Conservation (phyloP, 371 early-diverging fungal genomes). For the Actinomortierella wolfii region DNA sequence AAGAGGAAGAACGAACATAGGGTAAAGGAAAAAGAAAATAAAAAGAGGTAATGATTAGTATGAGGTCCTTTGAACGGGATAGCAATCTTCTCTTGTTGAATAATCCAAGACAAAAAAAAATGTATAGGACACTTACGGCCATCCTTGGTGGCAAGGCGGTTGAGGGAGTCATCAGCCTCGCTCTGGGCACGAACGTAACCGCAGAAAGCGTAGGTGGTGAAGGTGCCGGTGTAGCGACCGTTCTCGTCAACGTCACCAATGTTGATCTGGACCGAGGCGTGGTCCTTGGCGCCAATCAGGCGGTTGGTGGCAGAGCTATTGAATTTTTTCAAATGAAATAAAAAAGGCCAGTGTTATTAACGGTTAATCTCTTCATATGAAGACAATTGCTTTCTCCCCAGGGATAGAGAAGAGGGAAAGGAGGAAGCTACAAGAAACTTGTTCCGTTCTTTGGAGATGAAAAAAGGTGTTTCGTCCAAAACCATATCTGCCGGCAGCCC, state of each 20-base stretch:
- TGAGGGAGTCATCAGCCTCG: slow-evolving; percentile 96
- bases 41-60: background rate
- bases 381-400: too few species aligned
- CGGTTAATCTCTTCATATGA: too few species aligned
- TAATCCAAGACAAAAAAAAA: background rate
- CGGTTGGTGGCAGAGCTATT: slow-evolving; percentile 88
- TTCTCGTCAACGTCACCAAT: slow-evolving; percentile 92
- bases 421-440: too few species aligned
- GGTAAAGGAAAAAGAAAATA: background rate
- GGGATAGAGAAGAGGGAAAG: too few species aligned
- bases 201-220: slow-evolving; percentile 90
- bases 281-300: slow-evolving; percentile 94
- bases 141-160: slow-evolving; percentile 93
- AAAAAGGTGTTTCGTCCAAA: background rate
- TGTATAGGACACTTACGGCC: slow-evolving; percentile 53
- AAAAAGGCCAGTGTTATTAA: too few species aligned
- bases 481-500: background rate
- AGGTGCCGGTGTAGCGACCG: slow-evolving; percentile 79
- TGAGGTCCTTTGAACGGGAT: background rate
- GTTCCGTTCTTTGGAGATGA: background rate
- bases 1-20: too few species aligned
- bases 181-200: slow-evolving; percentile 92
- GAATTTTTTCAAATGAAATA: slow-evolving; percentile 1
- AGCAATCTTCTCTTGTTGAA: background rate
- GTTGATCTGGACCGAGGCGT: slow-evolving; percentile 98